phyloP scores from a whole-genome alignment of 202 grass and related monocot species.

The Panicum virgatum region DNA sequence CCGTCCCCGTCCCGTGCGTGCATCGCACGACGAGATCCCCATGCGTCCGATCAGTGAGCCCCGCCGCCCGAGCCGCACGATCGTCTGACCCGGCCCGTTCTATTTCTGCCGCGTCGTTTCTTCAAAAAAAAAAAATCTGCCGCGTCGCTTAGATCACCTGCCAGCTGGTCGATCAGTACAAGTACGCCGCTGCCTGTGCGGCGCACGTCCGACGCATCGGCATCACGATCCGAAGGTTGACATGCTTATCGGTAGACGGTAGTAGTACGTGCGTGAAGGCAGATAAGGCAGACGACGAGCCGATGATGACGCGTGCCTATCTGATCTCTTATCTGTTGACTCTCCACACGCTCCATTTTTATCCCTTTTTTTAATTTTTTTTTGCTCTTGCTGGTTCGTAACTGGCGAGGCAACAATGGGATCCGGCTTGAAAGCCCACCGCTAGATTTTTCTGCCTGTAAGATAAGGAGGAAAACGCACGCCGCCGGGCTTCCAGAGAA shows the following conservation, averaged over 20 bases:
- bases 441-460: conserved; percentile 19
- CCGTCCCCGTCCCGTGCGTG: too few relatives aligned
- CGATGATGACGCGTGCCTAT: not conserved
- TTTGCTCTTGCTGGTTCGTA: not conserved
- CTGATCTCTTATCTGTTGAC: not conserved
- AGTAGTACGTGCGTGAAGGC: not conserved
- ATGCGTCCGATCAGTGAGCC: too few relatives aligned
- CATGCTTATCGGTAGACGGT: not conserved
- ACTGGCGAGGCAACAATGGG: not conserved
- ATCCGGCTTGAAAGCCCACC: not conserved
- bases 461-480: not conserved
- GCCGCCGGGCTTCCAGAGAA: not conserved
- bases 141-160: too few relatives aligned
- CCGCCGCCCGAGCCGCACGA: too few relatives aligned
- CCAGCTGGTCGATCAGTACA: too few relatives aligned
- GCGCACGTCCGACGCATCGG: too few relatives aligned
- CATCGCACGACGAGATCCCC: too few relatives aligned
- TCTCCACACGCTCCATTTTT: not conserved
- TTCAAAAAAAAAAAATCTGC: too few relatives aligned
- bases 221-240: not conserved
- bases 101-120: too few relatives aligned
- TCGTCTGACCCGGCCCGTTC: too few relatives aligned
- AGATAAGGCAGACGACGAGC: not conserved
- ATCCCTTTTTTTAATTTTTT: too few relatives aligned
- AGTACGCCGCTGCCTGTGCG: too few relatives aligned